Conservation (phyloP, 108 stramenopile species). For the Stephanodiscus triporus region DNA sequence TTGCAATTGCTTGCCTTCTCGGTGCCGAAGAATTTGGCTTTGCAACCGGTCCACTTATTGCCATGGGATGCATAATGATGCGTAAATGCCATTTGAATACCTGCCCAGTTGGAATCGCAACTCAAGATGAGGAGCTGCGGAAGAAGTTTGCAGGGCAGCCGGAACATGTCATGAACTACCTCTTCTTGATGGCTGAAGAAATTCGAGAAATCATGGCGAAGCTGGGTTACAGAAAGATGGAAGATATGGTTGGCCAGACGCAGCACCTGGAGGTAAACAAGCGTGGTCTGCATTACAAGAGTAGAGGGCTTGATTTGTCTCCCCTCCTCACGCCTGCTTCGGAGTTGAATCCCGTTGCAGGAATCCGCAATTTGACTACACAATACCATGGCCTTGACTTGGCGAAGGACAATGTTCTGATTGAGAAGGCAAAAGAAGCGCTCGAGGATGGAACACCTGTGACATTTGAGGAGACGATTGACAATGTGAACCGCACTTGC, state of each 20-base stretch:
- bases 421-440: slow-evolving; percentile 78
- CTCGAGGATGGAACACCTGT: slow-evolving; percentile 86
- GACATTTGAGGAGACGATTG: slow-evolving; percentile 77
- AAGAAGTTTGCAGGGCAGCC: slow-evolving; percentile 95
- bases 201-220: slow-evolving; percentile 95
- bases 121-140: slow-evolving; percentile 96
- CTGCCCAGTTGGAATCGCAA: slow-evolving; percentile 96
- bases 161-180: slow-evolving; percentile 97
- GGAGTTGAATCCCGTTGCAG: slow-evolving; percentile 90
- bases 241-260: slow-evolving; percentile 96
- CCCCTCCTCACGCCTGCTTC: slow-evolving; percentile 92
- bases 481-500: slow-evolving; percentile 94
- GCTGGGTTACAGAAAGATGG: slow-evolving; percentile 92
- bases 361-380: slow-evolving; percentile 72
- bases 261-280: slow-evolving; percentile 91
- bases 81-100: slow-evolving; percentile 97
- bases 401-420: slow-evolving; percentile 86
- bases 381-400: slow-evolving; percentile 91
- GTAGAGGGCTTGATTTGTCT: slow-evolving; percentile 91
- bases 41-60: slow-evolving; percentile 92
- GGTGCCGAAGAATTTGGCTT: slow-evolving; percentile 96
- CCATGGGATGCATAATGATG: slow-evolving; percentile 98
- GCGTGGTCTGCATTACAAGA: slow-evolving; percentile 94
- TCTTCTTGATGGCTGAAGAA: slow-evolving; percentile 95
- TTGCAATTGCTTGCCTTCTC: slow-evolving; percentile 90